These are phyloP conservation scores for Prunus fruticosa DNA, from an alignment of 306 rosid species.

Conservation along the genomic window DNA sequence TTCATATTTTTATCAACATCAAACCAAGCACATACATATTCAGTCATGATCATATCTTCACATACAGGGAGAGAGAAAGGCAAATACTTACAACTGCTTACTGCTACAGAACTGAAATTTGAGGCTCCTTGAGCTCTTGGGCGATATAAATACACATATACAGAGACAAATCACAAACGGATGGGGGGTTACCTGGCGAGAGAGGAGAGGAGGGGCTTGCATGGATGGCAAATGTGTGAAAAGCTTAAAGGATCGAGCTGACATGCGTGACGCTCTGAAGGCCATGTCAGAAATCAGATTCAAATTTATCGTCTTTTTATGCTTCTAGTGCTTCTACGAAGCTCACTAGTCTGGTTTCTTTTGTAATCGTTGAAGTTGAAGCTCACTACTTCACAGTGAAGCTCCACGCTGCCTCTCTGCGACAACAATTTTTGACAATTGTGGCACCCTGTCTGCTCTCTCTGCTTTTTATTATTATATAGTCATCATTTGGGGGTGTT, in stretches of 20 bases:
- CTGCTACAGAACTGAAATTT: background rate
- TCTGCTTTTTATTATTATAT: too few species aligned
- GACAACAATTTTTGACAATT: background rate
- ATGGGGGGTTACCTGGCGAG: slow-evolving; percentile 48
- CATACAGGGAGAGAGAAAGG: background rate
- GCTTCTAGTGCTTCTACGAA: background rate
- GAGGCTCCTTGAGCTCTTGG: background rate
- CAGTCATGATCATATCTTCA: background rate
- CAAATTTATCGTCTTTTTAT: background rate
- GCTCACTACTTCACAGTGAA: background rate
- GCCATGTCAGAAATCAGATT: slow-evolving; percentile 9
- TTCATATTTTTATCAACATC: background rate
- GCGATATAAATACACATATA: background rate
- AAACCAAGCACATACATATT: background rate
- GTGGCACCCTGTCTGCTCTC: too few species aligned
- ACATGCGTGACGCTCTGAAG: slow-evolving; percentile 9
- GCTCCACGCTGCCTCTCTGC: background rate
- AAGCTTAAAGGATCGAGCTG: slow-evolving; percentile 28
- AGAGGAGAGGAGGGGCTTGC: slow-evolving; percentile 28
- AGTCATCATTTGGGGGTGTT: too few species aligned
- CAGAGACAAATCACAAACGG: background rate
- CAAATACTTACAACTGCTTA: background rate
- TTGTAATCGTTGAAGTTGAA: background rate
- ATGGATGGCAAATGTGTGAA: slow-evolving; percentile 22
- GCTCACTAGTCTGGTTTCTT: background rate